Percentiles rank a stretch among this genome's conserved stretches.
Conservation (phyloP, 2,329 filamentous ascomycete genomes). For the Aureobasidium melanogenum region DNA sequence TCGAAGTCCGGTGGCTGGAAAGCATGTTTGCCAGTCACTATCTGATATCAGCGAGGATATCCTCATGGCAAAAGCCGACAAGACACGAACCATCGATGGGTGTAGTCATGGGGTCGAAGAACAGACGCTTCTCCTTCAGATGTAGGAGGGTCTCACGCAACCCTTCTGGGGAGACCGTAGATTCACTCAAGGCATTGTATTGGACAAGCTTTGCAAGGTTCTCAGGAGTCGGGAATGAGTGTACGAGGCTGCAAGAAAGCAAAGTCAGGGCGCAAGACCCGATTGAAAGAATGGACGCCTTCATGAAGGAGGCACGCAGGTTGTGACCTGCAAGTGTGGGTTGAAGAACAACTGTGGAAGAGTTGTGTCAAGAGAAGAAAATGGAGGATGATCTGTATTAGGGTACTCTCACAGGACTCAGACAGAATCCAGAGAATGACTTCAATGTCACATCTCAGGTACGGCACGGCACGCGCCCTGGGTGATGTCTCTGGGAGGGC, state of each 20-base stretch:
- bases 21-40: conserved; percentile 20
- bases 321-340: not conserved
- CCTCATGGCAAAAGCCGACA: not conserved
- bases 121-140: not conserved
- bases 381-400: not conserved
- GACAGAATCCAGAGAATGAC: not conserved
- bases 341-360: not conserved
- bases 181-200: not conserved
- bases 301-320: not conserved
- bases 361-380: not conserved
- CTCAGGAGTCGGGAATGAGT: not conserved
- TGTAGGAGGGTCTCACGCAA: not conserved
- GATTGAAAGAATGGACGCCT: conserved; percentile 4
- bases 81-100: not conserved
- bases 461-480: not conserved
- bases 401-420: not conserved
- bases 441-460: not conserved
- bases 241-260: not conserved
- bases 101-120: conserved; percentile 6
- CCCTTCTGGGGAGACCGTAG: not conserved
- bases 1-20: conserved; percentile 21
- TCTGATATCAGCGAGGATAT: not conserved
- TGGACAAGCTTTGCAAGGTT: not conserved
- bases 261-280: not conserved
- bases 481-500: no score